Evolutionary conservation across 2,329 filamentous ascomycete species (phyloP), one percentile per base, ranked within the genome.

Genomic region (Aciculosporium take): DNA sequence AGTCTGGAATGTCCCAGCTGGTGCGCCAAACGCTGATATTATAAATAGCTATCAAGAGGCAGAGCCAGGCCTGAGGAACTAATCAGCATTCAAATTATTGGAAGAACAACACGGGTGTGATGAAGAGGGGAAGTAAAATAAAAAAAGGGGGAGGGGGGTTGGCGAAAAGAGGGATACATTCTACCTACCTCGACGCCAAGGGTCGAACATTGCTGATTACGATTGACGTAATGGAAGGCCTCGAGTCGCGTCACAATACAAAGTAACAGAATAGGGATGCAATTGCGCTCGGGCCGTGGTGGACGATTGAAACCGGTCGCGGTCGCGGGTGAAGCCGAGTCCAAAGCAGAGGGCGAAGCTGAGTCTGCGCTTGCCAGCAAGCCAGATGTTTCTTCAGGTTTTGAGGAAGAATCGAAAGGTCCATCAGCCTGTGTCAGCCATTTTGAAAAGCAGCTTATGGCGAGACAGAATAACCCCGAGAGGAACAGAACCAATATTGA

Each of bases 191-290:
- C 69, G 13, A 74, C 48, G 3, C 71, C 71, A 17, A 65, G 57
- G 10, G 54, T 58, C 6, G 69, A 61, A 49, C 72, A 76, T 53
- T 74, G 70, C 28, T 71, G 62, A 44, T 67, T 61, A 21, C 56
- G 54, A 12, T 66, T 61, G 1, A 72, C 63, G 25, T 54, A 57
- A 39, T 71, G 62, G 28, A 69, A 66, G 2, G 69, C 52, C 45
- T 72, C 68, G 13, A 74, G 51, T 4, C 72, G 64, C 7, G 68
- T 25, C 2, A 71, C 56, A 35, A 74, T 57, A 24, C 63, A 63
- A 5, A 62, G 31, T 7, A 71, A 55, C 13, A 74, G 51, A 10
- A 61, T 53, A 1, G 66, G 63, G 2, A 70, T 48, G 35, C 66
- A 68, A 42, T 64, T 66, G 9, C 65, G 60, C 28, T 65, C 61